Evolutionary conservation across 1,284 basidiomycete species (phyloP), one percentile per base, ranked within the genome.

Genomic region (Naganishia liquefaciens): DNA sequence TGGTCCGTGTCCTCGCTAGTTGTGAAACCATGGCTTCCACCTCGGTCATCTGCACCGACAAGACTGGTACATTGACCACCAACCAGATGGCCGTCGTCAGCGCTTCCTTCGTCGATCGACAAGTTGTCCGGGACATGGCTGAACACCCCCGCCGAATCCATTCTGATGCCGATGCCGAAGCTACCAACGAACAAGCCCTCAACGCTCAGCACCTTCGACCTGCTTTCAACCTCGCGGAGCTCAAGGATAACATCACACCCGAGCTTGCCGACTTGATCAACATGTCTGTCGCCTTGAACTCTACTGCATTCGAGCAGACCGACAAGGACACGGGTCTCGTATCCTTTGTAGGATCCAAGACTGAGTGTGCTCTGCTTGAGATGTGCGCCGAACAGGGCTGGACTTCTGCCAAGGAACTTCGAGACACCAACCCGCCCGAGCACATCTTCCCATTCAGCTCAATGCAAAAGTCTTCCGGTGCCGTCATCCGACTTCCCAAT

Each of bases 21-120:
- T 99, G 95, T 79, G 95, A 98, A 82, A 98, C 92, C 7, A 99
- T 98, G 94, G 95, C 91, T 39, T 97, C 98, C 75, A 91, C 93
- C 15, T 95, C 89, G 25, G 94, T 97, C 68, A 85, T 97, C 30
- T 97, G 93, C 80, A 97, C 70, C 64, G 62, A 70, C 60, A 57
- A 65, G 68, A 71, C 71, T 57, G 79, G 82, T 68, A 84, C 93
- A 7, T 86, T 93, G 28, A 98, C 95, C 0, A 89, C 93, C 75
- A 98, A 98, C 81, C 83, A 83, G 73, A 99, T 99, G 95, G 86
- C 87, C 19, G 89, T 99, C 72, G 95, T 99, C 57, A 93, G 95
- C 17, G 95, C 95, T 43, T 93, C 93, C 30, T 82, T 98, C 62
- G 86, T 96, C 58, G 88, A 93, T 71, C 89, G 89, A 75, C 97